Evolutionary conservation across 1,139 yeast species (phyloP), one percentile per base, ranked within the genome.

Genomic region (Geotrichum carabidarum): DNA sequence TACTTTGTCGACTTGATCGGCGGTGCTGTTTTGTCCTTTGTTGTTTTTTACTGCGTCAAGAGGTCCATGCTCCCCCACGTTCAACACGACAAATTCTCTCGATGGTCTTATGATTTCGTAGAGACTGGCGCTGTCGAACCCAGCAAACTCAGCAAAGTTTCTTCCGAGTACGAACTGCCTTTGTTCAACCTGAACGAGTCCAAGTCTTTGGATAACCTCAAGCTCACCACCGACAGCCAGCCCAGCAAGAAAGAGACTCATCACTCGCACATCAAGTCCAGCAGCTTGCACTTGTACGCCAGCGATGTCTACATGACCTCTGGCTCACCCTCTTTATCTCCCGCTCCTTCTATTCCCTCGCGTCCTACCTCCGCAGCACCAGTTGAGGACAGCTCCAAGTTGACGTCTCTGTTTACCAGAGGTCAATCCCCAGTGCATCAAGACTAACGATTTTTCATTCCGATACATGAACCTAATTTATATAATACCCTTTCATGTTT

Each of bases 1-100:
- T 91, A 91, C 71, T 91, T 91, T 68, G 83, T 90, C 60, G 98
- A 91, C 69, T 79, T 91, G 58, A 87, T 87, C 68, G 95, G 93
- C 15, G 98, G 98, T 37, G 93, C 96, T 1, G 79, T 82, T 36
- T 74, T 91, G 61, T 82, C 95, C 0, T 78, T 83, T 60, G 69
- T 80, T 12, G 85, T 87, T 45, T 91, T 87, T 71, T 78, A 80
- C 62, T 79, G 83, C 66, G 86, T 91, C 53, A 84, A 84, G 67
- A 82, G 85, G 67, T 80, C 77, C 18, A 85, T 81, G 65, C 74
- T 91, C 65, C 98, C 98, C 12, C 74, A 81, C 37, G 74, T 76
- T 44, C 86, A 82, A 60, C 72, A 72, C 18, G 79, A 72, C 57
- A 79, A 82, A 65, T 84, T 84, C 64, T 84, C 93, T 63, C 83